Evolutionary conservation across 2,329 filamentous ascomycete genomes (phyloP), one percentile per base, ranked within the genome.

Genomic region (Arthroderma sp.): DNA sequence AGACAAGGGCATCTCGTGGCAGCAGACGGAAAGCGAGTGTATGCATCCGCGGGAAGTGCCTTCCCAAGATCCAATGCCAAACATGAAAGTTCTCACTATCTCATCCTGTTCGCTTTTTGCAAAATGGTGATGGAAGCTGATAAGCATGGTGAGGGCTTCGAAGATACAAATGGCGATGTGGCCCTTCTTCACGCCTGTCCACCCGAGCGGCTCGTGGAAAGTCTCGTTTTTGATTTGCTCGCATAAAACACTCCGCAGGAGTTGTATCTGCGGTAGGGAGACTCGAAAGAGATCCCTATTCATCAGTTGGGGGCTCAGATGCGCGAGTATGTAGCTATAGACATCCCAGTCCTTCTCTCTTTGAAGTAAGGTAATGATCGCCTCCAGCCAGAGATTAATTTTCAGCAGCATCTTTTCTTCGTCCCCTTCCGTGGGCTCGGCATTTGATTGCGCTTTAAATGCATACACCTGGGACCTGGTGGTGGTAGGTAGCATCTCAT

Each of bases 1-100:
- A 8, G 89, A 89, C 11, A 83, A 74, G 2, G 91, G 88, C 28
- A 95, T 75, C 62, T 98, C 91, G 56, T 95, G 87, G 60, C 88
- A 95, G 67, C 89, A 96, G 48, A 98, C 83, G 0, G 87, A 88
- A 15, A 98, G 70, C 0, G 89, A 89, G 61, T 98, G 89, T 43
- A 98, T 94, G 63, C 91, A 98, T 50, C 80, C 84, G 57, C 88
- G 91, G 15, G 87, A 86, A 44, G 86, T 93, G 51, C 83, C 77
- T 56, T 94, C 87, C 75, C 82, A 87, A 1, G 80, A 79, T 7
- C 82, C 78, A 47, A 96, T 85, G 1, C 89, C 89, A 45, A 83
- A 75, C 53, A 93, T 78, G 58, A 98, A 95, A 0, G 85, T 79
- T 51, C 81, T 80, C 28, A 94, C 86, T 32, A 94, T 80, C 36